These are phyloP conservation scores for Apiospora saccharicola DNA, from an alignment of 2,329 filamentous ascomycete species.

Conservation along the genomic window DNA sequence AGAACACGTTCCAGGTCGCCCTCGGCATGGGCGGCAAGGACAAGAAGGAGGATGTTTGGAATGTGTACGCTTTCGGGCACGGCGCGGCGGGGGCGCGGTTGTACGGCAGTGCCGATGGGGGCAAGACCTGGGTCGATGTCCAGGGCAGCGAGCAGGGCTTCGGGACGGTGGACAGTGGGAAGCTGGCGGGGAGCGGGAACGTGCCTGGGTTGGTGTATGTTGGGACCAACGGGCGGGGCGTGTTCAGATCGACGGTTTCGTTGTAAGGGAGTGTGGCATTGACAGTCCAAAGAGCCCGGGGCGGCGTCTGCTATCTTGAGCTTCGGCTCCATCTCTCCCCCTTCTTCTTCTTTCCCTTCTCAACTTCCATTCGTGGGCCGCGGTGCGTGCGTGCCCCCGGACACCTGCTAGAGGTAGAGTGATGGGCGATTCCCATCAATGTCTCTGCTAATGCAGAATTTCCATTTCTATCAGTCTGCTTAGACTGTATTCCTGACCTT, in stretches of 20 bases:
- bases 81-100: constrained; percentile 52
- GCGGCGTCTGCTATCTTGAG: no score
- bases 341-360: no score
- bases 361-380: no score
- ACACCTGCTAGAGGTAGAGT: no score
- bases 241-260: constrained; percentile 46
- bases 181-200: constrained; percentile 54
- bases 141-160: constrained; percentile 54
- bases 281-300: no score
- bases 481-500: no score
- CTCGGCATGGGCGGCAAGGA: constrained; percentile 50
- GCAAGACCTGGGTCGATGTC: constrained; percentile 54
- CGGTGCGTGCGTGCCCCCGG: no score
- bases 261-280: constrained; percentile 28
- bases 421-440: no score
- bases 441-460: no score
- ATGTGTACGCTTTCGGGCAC: constrained; percentile 55
- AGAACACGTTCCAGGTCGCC: constrained; percentile 51
- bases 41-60: constrained; percentile 47
- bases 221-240: constrained; percentile 58
- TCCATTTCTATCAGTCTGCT: no score
- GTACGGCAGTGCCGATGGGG: constrained; percentile 53
- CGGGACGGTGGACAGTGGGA: constrained; percentile 49
- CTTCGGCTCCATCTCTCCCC: no score
- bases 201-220: constrained; percentile 55